Percentiles rank a stretch among this genome's conserved stretches.
phyloP scores from a whole-genome alignment of 208 protist genomes.

The Crithidia thermophila region DNA sequence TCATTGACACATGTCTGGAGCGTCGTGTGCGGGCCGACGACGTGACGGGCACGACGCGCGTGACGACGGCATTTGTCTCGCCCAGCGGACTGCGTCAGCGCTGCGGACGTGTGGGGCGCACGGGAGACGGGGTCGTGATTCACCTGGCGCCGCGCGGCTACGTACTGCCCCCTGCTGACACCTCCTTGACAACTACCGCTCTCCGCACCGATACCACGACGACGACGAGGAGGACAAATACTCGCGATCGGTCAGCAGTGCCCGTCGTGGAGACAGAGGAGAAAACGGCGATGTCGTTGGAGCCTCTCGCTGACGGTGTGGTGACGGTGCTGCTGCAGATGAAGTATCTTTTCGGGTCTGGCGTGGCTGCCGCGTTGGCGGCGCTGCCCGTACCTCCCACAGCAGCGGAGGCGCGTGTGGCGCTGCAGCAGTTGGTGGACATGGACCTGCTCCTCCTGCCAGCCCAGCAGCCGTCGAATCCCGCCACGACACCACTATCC shows the following conservation, averaged over 20 bases:
- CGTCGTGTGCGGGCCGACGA: constrained; percentile 49
- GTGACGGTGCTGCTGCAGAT: constrained; percentile 58
- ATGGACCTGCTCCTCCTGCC: constrained; percentile 46
- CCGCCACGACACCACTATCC: not conserved
- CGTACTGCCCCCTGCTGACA: not conserved
- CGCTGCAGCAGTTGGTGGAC: constrained; percentile 52
- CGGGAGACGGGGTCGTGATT: constrained; percentile 68
- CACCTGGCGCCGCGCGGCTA: constrained; percentile 58
- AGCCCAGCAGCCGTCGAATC: not conserved
- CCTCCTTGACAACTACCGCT: no score
- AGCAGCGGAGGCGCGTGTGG: constrained; percentile 25
- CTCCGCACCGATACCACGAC: no score
- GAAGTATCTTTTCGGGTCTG: constrained; percentile 54
- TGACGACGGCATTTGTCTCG: constrained; percentile 42
- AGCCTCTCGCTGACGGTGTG: constrained; percentile 40
- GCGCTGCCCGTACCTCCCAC: constrained; percentile 45
- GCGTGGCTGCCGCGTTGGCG: constrained; percentile 31
- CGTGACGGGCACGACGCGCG: constrained; percentile 54
- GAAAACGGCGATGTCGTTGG: constrained; percentile 11
- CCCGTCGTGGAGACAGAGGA: not conserved
- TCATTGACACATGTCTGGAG: constrained; percentile 73
- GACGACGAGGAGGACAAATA: no score
- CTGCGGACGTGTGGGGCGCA: constrained; percentile 65
- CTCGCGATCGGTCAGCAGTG: no score
- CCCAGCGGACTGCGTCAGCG: constrained; percentile 60